phyloP scores from a whole-genome alignment of 352 stramenopile genomes.

The Pythium volutum region DNA sequence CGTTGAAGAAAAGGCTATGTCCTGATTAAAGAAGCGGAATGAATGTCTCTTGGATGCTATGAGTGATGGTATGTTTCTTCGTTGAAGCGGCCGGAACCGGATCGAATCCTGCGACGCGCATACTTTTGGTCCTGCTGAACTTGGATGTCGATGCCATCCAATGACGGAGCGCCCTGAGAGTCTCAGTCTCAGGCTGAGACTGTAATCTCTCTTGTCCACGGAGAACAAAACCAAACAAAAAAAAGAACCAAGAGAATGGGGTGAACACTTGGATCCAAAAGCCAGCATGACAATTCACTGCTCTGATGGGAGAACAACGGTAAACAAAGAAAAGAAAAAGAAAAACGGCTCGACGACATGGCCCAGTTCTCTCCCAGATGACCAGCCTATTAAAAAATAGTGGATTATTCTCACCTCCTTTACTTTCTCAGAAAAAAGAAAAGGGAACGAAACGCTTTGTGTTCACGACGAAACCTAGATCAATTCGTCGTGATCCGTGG shows the following conservation, averaged over 20 bases:
- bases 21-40: background rate
- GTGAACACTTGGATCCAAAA: background rate
- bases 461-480: too few species aligned
- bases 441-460: too few species aligned
- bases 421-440: too few species aligned
- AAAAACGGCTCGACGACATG: too few species aligned
- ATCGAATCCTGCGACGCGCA: conserved; percentile 8
- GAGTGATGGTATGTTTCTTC: conserved; percentile 19
- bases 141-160: conserved; percentile 2
- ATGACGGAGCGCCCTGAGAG: background rate
- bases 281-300: too few species aligned
- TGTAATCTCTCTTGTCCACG: too few species aligned
- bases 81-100: conserved; percentile 15
- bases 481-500: too few species aligned
- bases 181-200: background rate
- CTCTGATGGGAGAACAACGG: background rate
- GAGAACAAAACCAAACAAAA: conserved; percentile 5
- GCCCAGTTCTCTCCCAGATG: too few species aligned
- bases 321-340: background rate
- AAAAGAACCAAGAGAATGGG: conserved; percentile 6
- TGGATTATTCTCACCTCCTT: too few species aligned
- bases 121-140: background rate
- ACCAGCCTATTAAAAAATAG: too few species aligned
- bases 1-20: conserved; percentile 1
- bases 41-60: conserved; percentile 6